Conservation (phyloP, 768 basidiomycete species). For the Leccinellum albellum region DNA sequence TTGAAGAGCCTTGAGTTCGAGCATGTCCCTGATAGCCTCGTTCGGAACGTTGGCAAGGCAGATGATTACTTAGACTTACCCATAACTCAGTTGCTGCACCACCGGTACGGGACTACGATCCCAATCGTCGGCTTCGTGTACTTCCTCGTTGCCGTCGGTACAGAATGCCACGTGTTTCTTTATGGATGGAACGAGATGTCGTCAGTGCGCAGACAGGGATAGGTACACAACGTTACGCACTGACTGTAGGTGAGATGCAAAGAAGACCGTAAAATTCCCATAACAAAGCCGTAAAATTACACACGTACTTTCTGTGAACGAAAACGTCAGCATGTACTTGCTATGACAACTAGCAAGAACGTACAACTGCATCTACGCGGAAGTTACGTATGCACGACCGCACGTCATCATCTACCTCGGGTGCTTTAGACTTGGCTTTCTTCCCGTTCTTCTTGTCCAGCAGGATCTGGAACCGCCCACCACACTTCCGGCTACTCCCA, state of each 20-base stretch:
- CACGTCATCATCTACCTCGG: conserved; percentile 14
- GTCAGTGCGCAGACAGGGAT: not conserved
- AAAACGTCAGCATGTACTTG: not conserved
- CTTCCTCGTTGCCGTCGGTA: conserved; percentile 49
- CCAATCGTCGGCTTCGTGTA: conserved; percentile 73
- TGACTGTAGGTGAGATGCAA: conserved; percentile 3
- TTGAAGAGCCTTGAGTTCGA: conserved; percentile 69
- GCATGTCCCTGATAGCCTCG: conserved; percentile 44
- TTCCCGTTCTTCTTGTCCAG: conserved; percentile 18
- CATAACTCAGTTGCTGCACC: conserved; percentile 57
- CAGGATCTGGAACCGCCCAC: conserved; percentile 23
- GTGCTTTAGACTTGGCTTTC: not conserved
- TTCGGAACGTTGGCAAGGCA: not conserved
- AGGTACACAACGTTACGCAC: not conserved
- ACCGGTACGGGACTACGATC: conserved; percentile 71
- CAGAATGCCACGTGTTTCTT: conserved; percentile 64
- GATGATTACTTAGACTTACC: conserved; percentile 45
- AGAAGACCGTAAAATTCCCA: not conserved
- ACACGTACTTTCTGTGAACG: conserved; percentile 18
- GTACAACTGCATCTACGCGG: conserved; percentile 19
- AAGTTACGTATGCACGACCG: conserved; percentile 26
- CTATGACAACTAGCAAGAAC: not conserved
- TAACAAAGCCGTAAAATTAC: not conserved
- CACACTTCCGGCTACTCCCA: conserved; percentile 12
- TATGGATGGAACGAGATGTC: not conserved